These are phyloP conservation scores for Ilex paraguariensis DNA, from an alignment of 305 asterid species.

Conservation along the genomic window DNA sequence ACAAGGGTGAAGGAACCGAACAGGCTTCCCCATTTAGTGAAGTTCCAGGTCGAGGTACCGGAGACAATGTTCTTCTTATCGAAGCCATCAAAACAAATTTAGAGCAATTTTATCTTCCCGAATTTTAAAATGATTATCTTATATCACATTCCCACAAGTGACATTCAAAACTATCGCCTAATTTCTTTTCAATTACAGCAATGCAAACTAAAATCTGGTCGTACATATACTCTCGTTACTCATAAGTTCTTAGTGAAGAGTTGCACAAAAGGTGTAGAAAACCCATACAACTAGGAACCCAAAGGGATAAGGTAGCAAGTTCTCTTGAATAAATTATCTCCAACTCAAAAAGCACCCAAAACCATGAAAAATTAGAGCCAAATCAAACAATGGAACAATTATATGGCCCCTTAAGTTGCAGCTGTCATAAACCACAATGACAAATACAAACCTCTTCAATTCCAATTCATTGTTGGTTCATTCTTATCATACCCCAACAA, in stretches of 20 bases:
- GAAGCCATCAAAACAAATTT: slow-evolving; percentile 54
- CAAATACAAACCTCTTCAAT: slow-evolving; percentile 11
- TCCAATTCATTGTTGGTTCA: slow-evolving; percentile 11
- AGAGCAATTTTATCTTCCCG: slow-evolving; percentile 6
- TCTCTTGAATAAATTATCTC: background rate
- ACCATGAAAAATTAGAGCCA: no score
- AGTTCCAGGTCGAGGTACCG: slow-evolving; percentile 51
- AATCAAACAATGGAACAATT: background rate
- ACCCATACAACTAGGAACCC: background rate
- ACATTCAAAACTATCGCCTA: slow-evolving; percentile 4
- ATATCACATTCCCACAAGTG: slow-evolving; percentile 5
- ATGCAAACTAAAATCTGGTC: no score
- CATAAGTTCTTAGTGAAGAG: no score
- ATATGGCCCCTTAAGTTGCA: background rate
- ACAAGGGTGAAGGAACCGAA: slow-evolving; percentile 54
- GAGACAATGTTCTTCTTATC: slow-evolving; percentile 63
- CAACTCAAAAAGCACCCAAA: background rate
- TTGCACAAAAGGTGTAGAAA: no score
- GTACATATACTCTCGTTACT: no score
- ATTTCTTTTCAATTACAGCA: background rate
- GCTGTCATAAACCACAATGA: slow-evolving; percentile 10
- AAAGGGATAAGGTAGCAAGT: background rate
- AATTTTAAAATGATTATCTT: slow-evolving; percentile 11
- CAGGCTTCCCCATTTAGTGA: slow-evolving; percentile 49
- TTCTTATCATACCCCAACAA: slow-evolving; percentile 10